phyloP scores from a whole-genome alignment of 148 eudicot species.

The Rhododendron molle region DNA sequence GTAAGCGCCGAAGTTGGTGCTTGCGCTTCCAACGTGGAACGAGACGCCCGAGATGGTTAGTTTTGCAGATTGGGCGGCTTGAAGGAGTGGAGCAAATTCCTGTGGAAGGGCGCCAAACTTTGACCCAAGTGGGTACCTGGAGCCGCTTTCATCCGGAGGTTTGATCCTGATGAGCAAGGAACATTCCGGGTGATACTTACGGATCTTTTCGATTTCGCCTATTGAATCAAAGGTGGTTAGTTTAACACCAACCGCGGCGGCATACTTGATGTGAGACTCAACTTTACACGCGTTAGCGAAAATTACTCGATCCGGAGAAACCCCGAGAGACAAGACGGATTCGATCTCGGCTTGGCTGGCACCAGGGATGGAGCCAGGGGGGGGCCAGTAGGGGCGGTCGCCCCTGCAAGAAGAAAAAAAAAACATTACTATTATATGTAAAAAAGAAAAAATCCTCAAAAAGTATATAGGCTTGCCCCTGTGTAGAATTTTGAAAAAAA shows the following conservation, averaged over 20 bases:
- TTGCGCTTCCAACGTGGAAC: slow-evolving; percentile 17
- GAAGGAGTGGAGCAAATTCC: slow-evolving; percentile 16
- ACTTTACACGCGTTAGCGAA: slow-evolving; percentile 21
- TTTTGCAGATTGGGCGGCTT: slow-evolving; percentile 11
- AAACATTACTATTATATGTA: too few species aligned
- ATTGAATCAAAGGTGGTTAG: slow-evolving; percentile 20
- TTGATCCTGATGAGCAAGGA: slow-evolving; percentile 22
- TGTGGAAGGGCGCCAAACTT: slow-evolving; percentile 28
- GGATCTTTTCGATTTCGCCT: slow-evolving; percentile 17
- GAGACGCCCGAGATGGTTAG: slow-evolving; percentile 20
- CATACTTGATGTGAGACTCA: slow-evolving; percentile 19
- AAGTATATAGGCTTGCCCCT: too few species aligned
- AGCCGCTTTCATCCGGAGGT: slow-evolving; percentile 14
- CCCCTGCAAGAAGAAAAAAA: too few species aligned
- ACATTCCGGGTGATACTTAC: slow-evolving; percentile 18
- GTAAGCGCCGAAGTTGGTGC: slow-evolving; percentile 5
- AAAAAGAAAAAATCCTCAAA: too few species aligned
- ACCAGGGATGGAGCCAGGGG: too few species aligned
- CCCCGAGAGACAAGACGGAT: slow-evolving; percentile 19
- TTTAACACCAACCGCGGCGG: slow-evolving; percentile 21
- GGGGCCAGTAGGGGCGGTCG: too few species aligned
- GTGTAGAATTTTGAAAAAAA: too few species aligned
- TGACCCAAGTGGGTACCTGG: slow-evolving; percentile 14
- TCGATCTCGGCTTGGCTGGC: slow-evolving; percentile 21
- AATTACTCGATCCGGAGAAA: slow-evolving; percentile 17